Conservation (phyloP, 139 green algal genomes). For the Tetraselmis striata region DNA sequence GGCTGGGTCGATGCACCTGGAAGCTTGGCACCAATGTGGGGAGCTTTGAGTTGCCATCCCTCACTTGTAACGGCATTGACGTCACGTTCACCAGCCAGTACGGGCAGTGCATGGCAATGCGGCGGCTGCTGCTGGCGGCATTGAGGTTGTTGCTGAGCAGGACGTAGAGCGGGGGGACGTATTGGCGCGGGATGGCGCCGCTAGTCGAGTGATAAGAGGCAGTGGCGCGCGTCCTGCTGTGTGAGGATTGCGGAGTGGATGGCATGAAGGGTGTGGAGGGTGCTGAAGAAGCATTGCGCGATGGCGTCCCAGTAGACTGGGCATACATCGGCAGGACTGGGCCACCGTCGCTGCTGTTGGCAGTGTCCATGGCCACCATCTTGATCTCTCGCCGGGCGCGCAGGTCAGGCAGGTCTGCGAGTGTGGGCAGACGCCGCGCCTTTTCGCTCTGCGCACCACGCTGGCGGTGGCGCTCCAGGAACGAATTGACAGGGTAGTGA, state of each 20-base stretch:
- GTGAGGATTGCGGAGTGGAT: not conserved
- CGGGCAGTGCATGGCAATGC: conserved; percentile 28
- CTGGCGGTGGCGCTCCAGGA: not conserved
- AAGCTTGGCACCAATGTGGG: not conserved
- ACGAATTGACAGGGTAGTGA: conserved; percentile 7
- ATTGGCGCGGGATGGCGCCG: conserved; percentile 19
- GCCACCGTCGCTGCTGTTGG: not conserved
- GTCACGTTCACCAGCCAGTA: conserved; percentile 50
- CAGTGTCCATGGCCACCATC: conserved; percentile 4
- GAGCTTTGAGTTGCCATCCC: conserved; percentile 7
- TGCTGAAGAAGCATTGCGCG: too few species aligned
- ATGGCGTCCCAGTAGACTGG: too few species aligned
- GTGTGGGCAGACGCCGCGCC: not conserved
- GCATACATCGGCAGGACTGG: not conserved
- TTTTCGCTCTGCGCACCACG: not conserved
- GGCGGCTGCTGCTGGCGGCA: conserved; percentile 16
- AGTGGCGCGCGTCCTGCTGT: not conserved
- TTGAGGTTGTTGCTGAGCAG: conserved; percentile 16
- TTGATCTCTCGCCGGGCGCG: not conserved
- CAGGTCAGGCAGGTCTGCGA: conserved; percentile 12
- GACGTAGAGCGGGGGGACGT: not conserved
- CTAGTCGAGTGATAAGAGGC: not conserved
- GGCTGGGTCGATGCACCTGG: not conserved
- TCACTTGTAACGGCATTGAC: conserved; percentile 19
- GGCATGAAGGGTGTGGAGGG: not conserved